Base-by-base conservation (phyloP, 371 early-diverging fungal genomes). In the Nematocida major region DNA sequence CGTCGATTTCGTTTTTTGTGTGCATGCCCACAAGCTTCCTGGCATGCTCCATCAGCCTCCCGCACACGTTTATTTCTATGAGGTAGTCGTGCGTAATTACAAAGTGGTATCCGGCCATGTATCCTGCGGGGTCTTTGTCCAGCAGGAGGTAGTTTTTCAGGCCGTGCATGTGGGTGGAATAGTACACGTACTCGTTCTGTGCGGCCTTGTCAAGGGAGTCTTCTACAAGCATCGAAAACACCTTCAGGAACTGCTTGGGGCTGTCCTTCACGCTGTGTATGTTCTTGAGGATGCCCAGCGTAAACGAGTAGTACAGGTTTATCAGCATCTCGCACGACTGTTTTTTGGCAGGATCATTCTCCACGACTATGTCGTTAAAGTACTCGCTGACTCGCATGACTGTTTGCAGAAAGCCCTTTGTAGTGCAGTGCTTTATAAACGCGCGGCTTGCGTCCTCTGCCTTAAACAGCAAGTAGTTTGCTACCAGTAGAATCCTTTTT, bases 301-400 rank as follows among this genome's bases (percentile, higher is more conserved):
- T 67, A 20, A 67, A 54, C 11, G 68, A 51, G 30, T 67, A 67
- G 68, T 36, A 67, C 20, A 67, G 54, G 20, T 51, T 67, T 1
- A 15, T 34, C 32, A 66, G 50, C 18, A 9, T n/a, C 22, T 38
- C 40, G 1, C 18, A 15, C 4, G 53, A 9, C 2, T 15, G 11
- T n/a, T 13, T 54, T 7, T 54, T 36, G 7, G 51, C 32, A 7
- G 20, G 39, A 9, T 20, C 18, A 26, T 9, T 49, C 5, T 34
- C 51, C 20, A 9, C 42, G 9, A 28, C 51, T 0, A 66, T 0
- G 9, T 20, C 22, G 36, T 36, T 36, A 50, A 66, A 36, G 49
- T 34, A 61, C 43, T 39, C 26, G 42, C 39, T 39, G 18, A 61
- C 43, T 30, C 26, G 39, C 45, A 20, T 61, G n/a, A 61, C 15